These are phyloP conservation scores for bread wheat (Triticum aestivum) DNA, from an alignment of 176 grass and related monocot genomes.

Conservation along the genomic window IWGSC_CS_RefSeq_v2.1 NC_057801.1:635153096-635153595, in stretches of 20 bases:
- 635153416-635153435: neutral
- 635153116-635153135: slow-evolving; percentile 94
- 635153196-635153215: slow-evolving; percentile 6
- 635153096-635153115: slow-evolving; percentile 76
- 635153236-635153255: slow-evolving; percentile 69
- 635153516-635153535: neutral
- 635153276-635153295: slow-evolving; percentile 90
- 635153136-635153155: slow-evolving; percentile 98
- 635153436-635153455: neutral
- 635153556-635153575: neutral
- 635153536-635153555: neutral
- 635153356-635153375: neutral
- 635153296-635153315: slow-evolving; percentile 92
- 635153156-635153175: slow-evolving; percentile 89
- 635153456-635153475: neutral
- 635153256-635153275: slow-evolving; percentile 97
- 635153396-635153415: neutral
- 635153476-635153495: neutral
- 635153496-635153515: neutral
- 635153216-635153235: neutral
- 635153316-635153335: slow-evolving; percentile 95
- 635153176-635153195: neutral
- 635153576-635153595: slow-evolving; percentile 3
- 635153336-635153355: slow-evolving; percentile 72
- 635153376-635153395: neutral